phyloP scores from a whole-genome alignment of 345 rosid species.

The Boechera retrofracta region DNA sequence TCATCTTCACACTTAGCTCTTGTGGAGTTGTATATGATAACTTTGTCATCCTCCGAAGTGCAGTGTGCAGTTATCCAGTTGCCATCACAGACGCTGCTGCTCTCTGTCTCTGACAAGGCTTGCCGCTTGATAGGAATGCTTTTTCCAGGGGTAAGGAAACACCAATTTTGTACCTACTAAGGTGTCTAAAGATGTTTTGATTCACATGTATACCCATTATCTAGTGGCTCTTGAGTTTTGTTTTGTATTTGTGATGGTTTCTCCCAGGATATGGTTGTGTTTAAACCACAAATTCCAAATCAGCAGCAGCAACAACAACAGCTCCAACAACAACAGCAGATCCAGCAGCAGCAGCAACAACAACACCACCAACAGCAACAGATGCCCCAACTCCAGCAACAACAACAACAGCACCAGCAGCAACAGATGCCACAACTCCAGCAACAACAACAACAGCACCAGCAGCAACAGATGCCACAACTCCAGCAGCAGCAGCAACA shows the following conservation, averaged over 20 bases:
- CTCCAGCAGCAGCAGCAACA: conserved; percentile 51
- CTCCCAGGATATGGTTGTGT: conserved; percentile 94
- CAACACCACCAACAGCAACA: conserved; percentile 54
- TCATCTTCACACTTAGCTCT: conserved; percentile 22
- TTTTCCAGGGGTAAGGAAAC: conserved; percentile 86
- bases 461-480: conserved; percentile 49
- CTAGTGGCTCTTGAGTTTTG: background rate
- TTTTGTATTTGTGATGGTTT: conserved; percentile 30
- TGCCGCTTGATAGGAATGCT: conserved; percentile 97
- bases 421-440: conserved; percentile 51
- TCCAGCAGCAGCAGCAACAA: conserved; percentile 42
- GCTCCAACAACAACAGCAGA: conserved; percentile 40
- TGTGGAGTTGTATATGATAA: conserved; percentile 29
- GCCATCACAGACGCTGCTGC: conserved; percentile 90
- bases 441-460: conserved; percentile 49
- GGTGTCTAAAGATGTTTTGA: conserved; percentile 14
- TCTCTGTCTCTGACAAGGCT: conserved; percentile 94
- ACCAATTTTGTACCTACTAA: background rate
- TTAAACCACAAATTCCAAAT: conserved; percentile 84
- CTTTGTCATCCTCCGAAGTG: conserved; percentile 18
- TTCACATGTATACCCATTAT: background rate
- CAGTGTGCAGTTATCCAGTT: conserved; percentile 98
- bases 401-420: conserved; percentile 49
- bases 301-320: conserved; percentile 51
- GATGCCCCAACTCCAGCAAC: conserved; percentile 51